phyloP scores from a whole-genome alignment of 805 yeast species.

The Grigorovia jiainica region DNA sequence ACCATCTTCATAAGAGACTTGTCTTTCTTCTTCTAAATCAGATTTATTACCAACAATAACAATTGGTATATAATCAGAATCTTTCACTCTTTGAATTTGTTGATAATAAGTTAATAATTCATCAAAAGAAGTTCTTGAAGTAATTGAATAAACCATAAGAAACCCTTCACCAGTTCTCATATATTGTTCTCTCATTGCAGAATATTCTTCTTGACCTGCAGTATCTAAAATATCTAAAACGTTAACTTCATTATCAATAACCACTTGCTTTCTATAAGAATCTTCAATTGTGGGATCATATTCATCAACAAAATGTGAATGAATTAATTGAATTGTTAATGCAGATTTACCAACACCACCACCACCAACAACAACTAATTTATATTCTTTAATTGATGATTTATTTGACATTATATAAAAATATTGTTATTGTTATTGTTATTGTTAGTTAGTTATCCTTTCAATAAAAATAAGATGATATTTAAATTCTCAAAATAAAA shows the following conservation, averaged over 20 bases:
- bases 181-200: conserved; percentile 88
- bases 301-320: conserved; percentile 91
- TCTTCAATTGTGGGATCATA: conserved; percentile 98
- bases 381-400: conserved; percentile 60
- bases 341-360: conserved; percentile 99
- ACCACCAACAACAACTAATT: conserved; percentile 94
- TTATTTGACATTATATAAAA: conserved; percentile 21
- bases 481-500: too few relatives aligned
- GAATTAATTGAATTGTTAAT: conserved; percentile 87
- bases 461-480: too few relatives aligned
- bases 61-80: conserved; percentile 65
- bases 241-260: conserved; percentile 68
- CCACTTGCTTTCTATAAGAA: conserved; percentile 79
- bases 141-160: conserved; percentile 77
- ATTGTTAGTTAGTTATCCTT: too few relatives aligned
- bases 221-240: conserved; percentile 87
- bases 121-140: conserved; percentile 75
- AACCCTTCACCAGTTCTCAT: conserved; percentile 97
- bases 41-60: conserved; percentile 72
- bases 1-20: conserved; percentile 63
- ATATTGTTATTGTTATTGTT: too few relatives aligned
- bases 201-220: conserved; percentile 96
- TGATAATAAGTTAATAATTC: conserved; percentile 74
- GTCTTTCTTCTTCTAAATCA: conserved; percentile 68
- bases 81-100: conserved; percentile 72